phyloP scores from a whole-genome alignment of 1,284 basidiomycete species.

The Ganoderma sp. region DNA sequence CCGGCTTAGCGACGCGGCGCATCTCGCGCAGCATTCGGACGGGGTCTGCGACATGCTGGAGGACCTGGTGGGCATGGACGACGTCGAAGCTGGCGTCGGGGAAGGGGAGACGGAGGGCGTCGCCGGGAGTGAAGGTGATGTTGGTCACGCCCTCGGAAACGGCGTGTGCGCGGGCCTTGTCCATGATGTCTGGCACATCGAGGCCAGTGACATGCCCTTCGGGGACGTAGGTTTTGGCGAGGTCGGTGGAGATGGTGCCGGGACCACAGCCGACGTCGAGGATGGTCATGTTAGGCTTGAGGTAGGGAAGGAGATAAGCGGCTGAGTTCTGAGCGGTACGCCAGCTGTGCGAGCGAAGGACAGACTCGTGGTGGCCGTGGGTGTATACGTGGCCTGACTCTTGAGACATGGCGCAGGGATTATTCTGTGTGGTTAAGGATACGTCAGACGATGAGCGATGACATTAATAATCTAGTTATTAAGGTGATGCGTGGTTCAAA shows the following conservation, averaged over 20 bases:
- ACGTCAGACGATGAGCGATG: neutral
- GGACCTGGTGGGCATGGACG: slow-evolving; percentile 53
- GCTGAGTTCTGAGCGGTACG: slow-evolving; percentile 52
- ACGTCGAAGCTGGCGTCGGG: slow-evolving; percentile 49
- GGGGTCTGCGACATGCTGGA: slow-evolving; percentile 50
- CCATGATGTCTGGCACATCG: slow-evolving; percentile 43
- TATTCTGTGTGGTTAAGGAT: neutral
- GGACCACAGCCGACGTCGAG: slow-evolving; percentile 56
- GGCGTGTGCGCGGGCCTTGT: slow-evolving; percentile 41
- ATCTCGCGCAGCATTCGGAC: slow-evolving; percentile 49
- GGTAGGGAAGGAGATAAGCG: slow-evolving; percentile 46
- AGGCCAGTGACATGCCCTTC: slow-evolving; percentile 50
- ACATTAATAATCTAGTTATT: neutral
- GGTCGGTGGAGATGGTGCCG: slow-evolving; percentile 50
- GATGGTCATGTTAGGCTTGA: slow-evolving; percentile 48
- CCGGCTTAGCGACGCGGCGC: slow-evolving; percentile 49
- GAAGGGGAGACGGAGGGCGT: slow-evolving; percentile 42
- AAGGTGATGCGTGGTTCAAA: neutral
- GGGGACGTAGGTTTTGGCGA: slow-evolving; percentile 46
- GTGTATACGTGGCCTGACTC: slow-evolving; percentile 28
- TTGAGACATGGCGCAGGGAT: slow-evolving; percentile 21
- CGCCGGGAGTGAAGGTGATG: slow-evolving; percentile 43
- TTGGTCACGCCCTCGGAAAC: slow-evolving; percentile 39
- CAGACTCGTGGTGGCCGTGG: slow-evolving; percentile 48
- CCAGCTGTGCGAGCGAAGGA: slow-evolving; percentile 48